A percentile compares a stretch with the other conserved stretches of the same genome.
phyloP scores from a whole-genome alignment of 1,139 yeast genomes.

The Candida labiduridarum region DNA sequence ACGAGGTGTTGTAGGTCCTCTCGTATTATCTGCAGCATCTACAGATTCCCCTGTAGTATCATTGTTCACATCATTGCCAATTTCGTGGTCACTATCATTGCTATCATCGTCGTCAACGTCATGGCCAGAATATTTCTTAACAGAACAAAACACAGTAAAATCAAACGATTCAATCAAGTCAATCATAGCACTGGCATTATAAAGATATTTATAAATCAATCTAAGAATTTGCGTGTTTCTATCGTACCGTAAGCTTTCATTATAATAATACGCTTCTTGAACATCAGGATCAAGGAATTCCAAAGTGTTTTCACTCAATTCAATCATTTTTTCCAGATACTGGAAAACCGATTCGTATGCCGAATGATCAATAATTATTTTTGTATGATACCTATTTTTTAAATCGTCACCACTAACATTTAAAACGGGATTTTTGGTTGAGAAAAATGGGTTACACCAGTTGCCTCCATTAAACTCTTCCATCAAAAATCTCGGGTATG shows the following conservation, averaged over 20 bases:
- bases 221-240: constrained; percentile 57
- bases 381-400: constrained; percentile 45
- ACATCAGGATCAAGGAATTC: constrained; percentile 39
- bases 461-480: constrained; percentile 74
- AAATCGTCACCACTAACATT: constrained; percentile 51
- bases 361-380: constrained; percentile 52
- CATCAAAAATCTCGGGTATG: constrained; percentile 65
- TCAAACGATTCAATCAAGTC: constrained; percentile 64
- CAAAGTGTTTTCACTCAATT: constrained; percentile 43
- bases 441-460: constrained; percentile 70
- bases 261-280: constrained; percentile 39
- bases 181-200: constrained; percentile 50
- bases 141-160: constrained; percentile 56
- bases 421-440: constrained; percentile 39
- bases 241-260: constrained; percentile 40
- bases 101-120: constrained; percentile 17
- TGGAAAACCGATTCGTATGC: constrained; percentile 42
- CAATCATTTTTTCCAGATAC: constrained; percentile 40
- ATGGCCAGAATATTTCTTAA: constrained; percentile 29
- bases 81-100: background rate
- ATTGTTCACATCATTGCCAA: constrained; percentile 7
- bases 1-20: background rate
- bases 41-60: background rate
- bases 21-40: background rate
- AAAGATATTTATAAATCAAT: constrained; percentile 54